Conservation (phyloP, 305 asterid genomes). For the Rubia peregrina region DNA sequence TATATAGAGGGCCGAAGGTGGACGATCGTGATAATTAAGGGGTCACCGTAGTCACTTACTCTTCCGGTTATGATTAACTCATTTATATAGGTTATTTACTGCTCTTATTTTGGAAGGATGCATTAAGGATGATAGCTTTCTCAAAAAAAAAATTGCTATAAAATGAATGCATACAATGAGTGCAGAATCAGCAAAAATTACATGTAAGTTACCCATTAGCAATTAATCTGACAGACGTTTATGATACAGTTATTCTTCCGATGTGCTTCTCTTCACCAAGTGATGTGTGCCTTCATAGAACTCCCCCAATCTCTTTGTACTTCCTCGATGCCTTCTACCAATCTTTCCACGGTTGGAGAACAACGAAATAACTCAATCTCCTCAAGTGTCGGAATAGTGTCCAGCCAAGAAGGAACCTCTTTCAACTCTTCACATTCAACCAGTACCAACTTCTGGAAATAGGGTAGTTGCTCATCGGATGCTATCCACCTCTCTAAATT, state of each 20-base stretch:
- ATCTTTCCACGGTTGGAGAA: neutral
- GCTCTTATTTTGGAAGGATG: too few species aligned
- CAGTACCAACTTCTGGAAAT: neutral
- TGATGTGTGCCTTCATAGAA: neutral
- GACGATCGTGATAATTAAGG: too few species aligned
- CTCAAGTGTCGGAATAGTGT: neutral
- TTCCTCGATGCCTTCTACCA: neutral
- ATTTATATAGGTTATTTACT: too few species aligned
- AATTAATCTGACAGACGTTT: neutral
- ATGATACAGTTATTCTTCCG: neutral
- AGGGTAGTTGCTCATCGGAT: neutral
- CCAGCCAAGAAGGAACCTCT: neutral
- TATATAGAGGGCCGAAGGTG: too few species aligned
- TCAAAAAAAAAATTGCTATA: too few species aligned
- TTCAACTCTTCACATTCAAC: neutral
- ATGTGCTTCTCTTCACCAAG: neutral
- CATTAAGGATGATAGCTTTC: too few species aligned
- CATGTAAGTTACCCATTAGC: neutral
- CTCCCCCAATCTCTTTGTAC: neutral
- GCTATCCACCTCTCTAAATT: neutral
- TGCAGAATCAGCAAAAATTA: neutral
- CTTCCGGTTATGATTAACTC: too few species aligned
- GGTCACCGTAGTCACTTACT: too few species aligned
- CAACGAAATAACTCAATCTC: neutral
- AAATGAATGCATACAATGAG: too few species aligned